Conservation (phyloP, 1,284 basidiomycete species). For the Boletellus deceptivus region DNA sequence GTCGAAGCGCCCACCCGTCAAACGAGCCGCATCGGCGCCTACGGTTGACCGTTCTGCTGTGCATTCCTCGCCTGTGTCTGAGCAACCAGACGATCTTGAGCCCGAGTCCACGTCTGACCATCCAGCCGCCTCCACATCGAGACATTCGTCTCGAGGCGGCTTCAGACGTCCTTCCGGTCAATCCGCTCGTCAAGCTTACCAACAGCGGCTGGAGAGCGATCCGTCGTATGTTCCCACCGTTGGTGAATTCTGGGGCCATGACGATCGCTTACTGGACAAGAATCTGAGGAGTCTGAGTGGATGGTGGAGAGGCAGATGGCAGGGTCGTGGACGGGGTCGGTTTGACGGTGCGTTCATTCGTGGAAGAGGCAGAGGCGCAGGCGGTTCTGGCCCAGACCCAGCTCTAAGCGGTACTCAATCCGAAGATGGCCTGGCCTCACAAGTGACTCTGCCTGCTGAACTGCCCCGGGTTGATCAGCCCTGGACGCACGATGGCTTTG, state of each 20-base stretch:
- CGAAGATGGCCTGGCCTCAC: slow-evolving; percentile 23
- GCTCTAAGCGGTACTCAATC: slow-evolving; percentile 14
- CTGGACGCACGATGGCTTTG: slow-evolving; percentile 83
- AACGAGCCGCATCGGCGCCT: slow-evolving; percentile 31
- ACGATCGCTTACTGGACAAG: slow-evolving; percentile 78
- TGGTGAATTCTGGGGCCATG: slow-evolving; percentile 90
- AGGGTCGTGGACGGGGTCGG: slow-evolving; percentile 61
- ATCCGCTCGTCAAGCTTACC: slow-evolving; percentile 72
- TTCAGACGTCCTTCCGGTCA: slow-evolving; percentile 47
- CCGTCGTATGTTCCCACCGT: slow-evolving; percentile 85
- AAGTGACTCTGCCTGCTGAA: slow-evolving; percentile 30
- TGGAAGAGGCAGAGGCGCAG: slow-evolving; percentile 52
- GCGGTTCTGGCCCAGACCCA: slow-evolving; percentile 24
- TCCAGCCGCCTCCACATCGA: slow-evolving; percentile 38
- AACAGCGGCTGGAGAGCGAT: slow-evolving; percentile 73
- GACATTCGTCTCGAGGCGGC: slow-evolving; percentile 21
- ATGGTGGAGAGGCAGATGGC: slow-evolving; percentile 81
- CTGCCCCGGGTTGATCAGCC: slow-evolving; percentile 59
- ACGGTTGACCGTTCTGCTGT: slow-evolving; percentile 25
- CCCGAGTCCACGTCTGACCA: slow-evolving; percentile 26
- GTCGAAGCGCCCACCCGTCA: slow-evolving; percentile 30
- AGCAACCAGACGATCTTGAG: slow-evolving; percentile 26
- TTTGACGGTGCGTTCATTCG: slow-evolving; percentile 43
- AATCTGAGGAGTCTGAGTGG: slow-evolving; percentile 71
- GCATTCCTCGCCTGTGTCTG: slow-evolving; percentile 24